Conservation (phyloP, 1,284 basidiomycete species). For the Tylopilus orsonianus region DNA sequence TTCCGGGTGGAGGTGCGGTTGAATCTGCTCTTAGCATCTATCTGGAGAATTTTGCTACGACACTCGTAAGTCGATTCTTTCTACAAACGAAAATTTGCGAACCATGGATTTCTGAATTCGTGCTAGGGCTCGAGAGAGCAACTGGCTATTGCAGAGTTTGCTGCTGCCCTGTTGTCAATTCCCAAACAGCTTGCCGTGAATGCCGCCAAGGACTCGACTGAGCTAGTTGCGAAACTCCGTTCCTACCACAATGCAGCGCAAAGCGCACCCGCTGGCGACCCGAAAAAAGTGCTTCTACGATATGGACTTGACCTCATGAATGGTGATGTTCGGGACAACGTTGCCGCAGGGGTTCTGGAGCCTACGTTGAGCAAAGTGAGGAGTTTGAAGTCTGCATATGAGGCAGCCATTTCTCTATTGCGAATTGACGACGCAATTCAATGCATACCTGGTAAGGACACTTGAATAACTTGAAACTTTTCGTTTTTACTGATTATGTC, state of each 20-base stretch:
- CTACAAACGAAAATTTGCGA: background rate
- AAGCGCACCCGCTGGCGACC: slow-evolving; percentile 85
- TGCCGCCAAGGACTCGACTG: slow-evolving; percentile 98
- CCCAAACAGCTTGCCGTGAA: slow-evolving; percentile 98
- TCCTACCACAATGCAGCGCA: slow-evolving; percentile 98
- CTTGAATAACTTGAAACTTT: background rate
- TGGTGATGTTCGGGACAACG: slow-evolving; percentile 94
- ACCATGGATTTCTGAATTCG: slow-evolving; percentile 11
- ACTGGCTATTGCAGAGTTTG: slow-evolving; percentile 98
- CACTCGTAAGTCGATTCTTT: slow-evolving; percentile 61
- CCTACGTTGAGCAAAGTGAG: slow-evolving; percentile 97
- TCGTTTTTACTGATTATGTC: slow-evolving; percentile 24
- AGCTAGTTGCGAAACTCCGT: slow-evolving; percentile 94
- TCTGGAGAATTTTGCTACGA: slow-evolving; percentile 98
- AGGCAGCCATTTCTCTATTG: slow-evolving; percentile 93
- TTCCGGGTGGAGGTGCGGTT: slow-evolving; percentile 97
- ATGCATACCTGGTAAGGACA: slow-evolving; percentile 69
- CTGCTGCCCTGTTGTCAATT: slow-evolving; percentile 89
- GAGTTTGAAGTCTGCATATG: slow-evolving; percentile 94
- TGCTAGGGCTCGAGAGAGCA: slow-evolving; percentile 93
- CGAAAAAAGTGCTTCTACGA: slow-evolving; percentile 92
- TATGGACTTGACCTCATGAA: slow-evolving; percentile 96
- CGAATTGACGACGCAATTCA: slow-evolving; percentile 96
- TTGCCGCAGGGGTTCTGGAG: slow-evolving; percentile 91
- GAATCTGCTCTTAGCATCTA: slow-evolving; percentile 98